Base-by-base conservation (phyloP, 139 green algal genomes). In the Chlorella ohadii region DNA sequence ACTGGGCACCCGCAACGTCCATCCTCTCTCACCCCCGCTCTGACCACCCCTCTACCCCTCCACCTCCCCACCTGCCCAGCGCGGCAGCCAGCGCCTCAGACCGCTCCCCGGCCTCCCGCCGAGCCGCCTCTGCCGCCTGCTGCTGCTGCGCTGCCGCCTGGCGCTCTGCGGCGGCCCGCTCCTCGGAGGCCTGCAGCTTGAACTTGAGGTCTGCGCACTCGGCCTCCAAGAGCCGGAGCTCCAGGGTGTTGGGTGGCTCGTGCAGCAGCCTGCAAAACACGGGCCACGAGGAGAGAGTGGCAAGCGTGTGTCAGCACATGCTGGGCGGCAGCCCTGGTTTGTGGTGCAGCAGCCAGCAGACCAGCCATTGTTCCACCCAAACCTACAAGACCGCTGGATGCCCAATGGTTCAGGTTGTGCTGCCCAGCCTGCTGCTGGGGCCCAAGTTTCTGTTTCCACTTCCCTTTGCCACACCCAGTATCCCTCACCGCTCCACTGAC, bases 191-290 rank as follows among this genome's bases (percentile, higher is more conserved):
- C 59, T 82, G 76, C 59, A 82, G 76, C 76, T 72, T 82, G 38
- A 82, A 82, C 36, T 66, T 65, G 20, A 72, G 76, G 59, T 82
- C 76, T 23, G 72, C 72, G 9, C 51, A 22, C 68, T 86, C 81
- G 13, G 81, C 81, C 59, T 86, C 81, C 72, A 86, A 68, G 59
- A 86, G 71, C n/a, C 72, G 68, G n/a, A 67, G 31, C 59, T 86
- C 81, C n/a, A 82, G 63, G n/a, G 78, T 47, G 64, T 76, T 75
- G 41, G 39, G 41, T 6, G 39, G 78, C 44, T 75, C 41, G 28
- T 76, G 41, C 64, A 64, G 28, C n/a, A 84, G 64, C 78, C 78
- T 84, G 78, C 63, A 70, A 19, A 20, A 17, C 7, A 11, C n/a
- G n/a, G n/a, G n/a, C n/a, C n/a, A n/a, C n/a, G n/a, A n/a, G n/a